Evolutionary conservation across 441 rosid genomes (phyloP), one percentile per base, ranked within the genome.

Genomic region (Pelargonium cotyledonis): DNA sequence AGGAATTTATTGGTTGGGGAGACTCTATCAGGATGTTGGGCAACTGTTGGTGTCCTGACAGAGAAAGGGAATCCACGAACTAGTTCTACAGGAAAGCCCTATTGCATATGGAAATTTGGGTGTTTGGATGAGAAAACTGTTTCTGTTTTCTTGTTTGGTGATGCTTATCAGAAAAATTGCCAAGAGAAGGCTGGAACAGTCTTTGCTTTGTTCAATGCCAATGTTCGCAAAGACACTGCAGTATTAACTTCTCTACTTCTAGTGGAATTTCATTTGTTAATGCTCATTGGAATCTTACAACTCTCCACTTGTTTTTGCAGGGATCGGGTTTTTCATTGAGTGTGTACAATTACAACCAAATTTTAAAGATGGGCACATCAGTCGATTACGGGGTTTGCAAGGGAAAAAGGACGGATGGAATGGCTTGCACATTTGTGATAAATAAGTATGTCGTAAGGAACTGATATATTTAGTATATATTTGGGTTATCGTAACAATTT

Each of bases 71-170:
- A 64, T 66, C 85, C 88, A 18, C 88, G 69, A 84, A 89, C 88
- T 62, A 92, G 95, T 77, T 89, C 97, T 19, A 82, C 77, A 0
- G 93, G 99, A 61, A 85, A 95, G 83, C 74, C 75, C 75, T 92
- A 89, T 77, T 73, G 79, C 67, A 85, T 92, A 38, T 92, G 98
- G 92, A 92, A 86, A 76, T 21, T 92, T 62, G 85, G 97, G 67
- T 76, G 89, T 77, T 77, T 95, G 73, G 86, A 80, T 73, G 93
- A 88, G 67, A 85, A 76, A 77, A 79, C 72, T 31, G 65, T 86
- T 70, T 86, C 99, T 65, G 74, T 95, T 68, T 95, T 95, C 84
- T 79, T 95, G 86, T 95, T 95, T 80, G 90, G 95, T 64, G 97
- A 90, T 74, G 96, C 97, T 75, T 88, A 82, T 73, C 78, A 82